A percentile compares a stretch with the other conserved stretches of the same genome.
Conservation (phyloP, 2,329 filamentous ascomycete species). For the Diaporthe aspalathi region DNA sequence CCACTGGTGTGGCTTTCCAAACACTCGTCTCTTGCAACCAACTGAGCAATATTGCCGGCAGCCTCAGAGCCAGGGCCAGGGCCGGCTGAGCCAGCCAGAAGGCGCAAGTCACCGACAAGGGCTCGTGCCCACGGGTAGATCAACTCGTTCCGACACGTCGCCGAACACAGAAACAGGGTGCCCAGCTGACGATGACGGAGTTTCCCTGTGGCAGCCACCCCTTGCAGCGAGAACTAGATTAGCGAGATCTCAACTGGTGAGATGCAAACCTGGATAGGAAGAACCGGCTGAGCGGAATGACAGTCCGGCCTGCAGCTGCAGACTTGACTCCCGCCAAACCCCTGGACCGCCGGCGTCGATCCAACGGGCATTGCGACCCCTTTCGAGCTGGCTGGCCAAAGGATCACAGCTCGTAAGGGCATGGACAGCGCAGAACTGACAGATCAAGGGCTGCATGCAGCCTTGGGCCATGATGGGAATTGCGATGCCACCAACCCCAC, state of each 20-base stretch:
- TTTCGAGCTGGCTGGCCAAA: conserved; percentile 17
- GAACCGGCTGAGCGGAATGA: conserved; percentile 31
- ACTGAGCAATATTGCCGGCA: conserved; percentile 18
- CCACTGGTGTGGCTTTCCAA: conserved; percentile 11
- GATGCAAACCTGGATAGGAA: conserved; percentile 2
- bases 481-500: background rate
- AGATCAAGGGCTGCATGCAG: conserved; percentile 7
- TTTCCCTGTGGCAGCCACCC: conserved; percentile 5
- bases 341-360: conserved; percentile 18
- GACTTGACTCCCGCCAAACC: conserved; percentile 25
- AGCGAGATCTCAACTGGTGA: conserved; percentile 35
- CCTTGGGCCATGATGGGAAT: conserved; percentile 1
- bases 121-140: conserved; percentile 10
- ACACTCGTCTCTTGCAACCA: background rate
- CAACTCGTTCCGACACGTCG: conserved; percentile 17
- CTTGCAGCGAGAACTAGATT: conserved; percentile 38
- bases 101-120: conserved; percentile 15
- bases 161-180: conserved; percentile 10
- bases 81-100: conserved; percentile 9
- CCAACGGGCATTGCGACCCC: conserved; percentile 24
- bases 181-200: conserved; percentile 18
- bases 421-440: conserved; percentile 4
- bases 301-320: conserved; percentile 31
- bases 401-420: conserved; percentile 10
- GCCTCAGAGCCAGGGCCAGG: conserved; percentile 9